These are phyloP conservation scores for Perkinsela sp. DNA, from an alignment of 208 protist species.

Conservation along the genomic window DNA sequence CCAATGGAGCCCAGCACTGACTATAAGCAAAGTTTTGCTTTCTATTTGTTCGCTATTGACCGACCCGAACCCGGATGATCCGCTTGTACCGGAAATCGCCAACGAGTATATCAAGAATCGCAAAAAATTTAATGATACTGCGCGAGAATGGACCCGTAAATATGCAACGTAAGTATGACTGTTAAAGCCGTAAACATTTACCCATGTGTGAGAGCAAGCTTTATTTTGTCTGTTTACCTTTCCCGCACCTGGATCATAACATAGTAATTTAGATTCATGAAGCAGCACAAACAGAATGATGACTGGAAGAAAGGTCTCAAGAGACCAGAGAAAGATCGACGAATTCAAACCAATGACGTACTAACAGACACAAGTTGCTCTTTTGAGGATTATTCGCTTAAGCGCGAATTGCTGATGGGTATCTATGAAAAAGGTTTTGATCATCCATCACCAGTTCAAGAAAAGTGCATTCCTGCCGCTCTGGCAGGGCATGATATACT, in stretches of 20 bases:
- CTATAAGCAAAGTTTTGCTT: conserved; percentile 91
- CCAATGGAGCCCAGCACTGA: conserved; percentile 82
- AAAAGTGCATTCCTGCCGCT: conserved; percentile 86
- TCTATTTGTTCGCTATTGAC: conserved; percentile 92
- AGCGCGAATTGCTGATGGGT: conserved; percentile 90
- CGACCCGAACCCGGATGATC: conserved; percentile 97
- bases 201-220: too few relatives aligned
- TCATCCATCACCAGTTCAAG: conserved; percentile 87
- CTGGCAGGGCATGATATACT: conserved; percentile 84
- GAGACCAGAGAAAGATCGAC: conserved; percentile 30
- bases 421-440: conserved; percentile 97
- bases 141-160: conserved; percentile 62
- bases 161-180: conserved; percentile 18
- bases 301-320: conserved; percentile 51
- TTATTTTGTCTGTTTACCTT: conserved; percentile 1
- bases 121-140: conserved; percentile 59
- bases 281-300: conserved; percentile 5
- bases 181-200: too few relatives aligned
- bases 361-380: conserved; percentile 81
- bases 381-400: conserved; percentile 92
- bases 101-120: conserved; percentile 76
- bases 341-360: conserved; percentile 87
- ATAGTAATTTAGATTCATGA: background rate
- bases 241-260: background rate
- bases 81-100: conserved; percentile 88